phyloP scores from a whole-genome alignment of 495 filamentous ascomycete species.

The Aspergillus cristatus region DNA sequence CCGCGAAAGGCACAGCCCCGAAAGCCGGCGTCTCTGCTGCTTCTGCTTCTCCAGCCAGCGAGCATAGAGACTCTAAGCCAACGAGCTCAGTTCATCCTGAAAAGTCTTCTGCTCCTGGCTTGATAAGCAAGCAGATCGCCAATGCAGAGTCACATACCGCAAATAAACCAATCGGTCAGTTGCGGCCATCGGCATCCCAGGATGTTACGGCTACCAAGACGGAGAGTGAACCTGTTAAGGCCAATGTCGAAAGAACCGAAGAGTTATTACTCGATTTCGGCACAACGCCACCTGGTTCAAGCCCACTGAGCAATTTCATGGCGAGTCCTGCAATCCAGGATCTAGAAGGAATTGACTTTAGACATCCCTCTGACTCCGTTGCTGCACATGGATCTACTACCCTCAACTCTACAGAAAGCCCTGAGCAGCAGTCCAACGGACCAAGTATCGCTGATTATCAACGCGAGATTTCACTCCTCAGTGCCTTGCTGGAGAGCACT shows the following conservation, averaged over 20 bases:
- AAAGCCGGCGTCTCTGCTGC: too few species aligned
- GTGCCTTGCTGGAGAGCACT: neutral
- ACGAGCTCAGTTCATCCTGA: neutral
- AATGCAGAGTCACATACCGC: too few species aligned
- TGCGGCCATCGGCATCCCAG: too few species aligned
- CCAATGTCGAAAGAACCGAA: neutral
- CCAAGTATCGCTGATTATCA: neutral
- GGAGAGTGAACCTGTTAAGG: too few species aligned
- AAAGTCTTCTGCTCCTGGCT: neutral
- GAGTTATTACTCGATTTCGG: conserved; percentile 11
- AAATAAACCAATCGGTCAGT: too few species aligned
- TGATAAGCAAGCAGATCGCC: neutral
- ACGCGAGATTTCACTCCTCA: neutral
- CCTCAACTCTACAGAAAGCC: too few species aligned
- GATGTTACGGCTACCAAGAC: too few species aligned
- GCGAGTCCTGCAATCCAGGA: conserved; percentile 11
- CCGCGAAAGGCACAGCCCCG: too few species aligned
- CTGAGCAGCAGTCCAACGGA: too few species aligned
- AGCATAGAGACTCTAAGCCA: neutral
- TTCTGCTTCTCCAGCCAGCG: too few species aligned
- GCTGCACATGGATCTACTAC: neutral
- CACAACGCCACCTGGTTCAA: conserved; percentile 3
- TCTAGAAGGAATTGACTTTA: conserved; percentile 14
- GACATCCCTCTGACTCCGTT: neutral
- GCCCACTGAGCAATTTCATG: neutral